A percentile compares a stretch with the other conserved stretches of the same genome.
Evolutionary conservation across 176 grass and related monocot genomes (phyloP).

Genomic region (Puccinellia tenuiflora): DNA sequence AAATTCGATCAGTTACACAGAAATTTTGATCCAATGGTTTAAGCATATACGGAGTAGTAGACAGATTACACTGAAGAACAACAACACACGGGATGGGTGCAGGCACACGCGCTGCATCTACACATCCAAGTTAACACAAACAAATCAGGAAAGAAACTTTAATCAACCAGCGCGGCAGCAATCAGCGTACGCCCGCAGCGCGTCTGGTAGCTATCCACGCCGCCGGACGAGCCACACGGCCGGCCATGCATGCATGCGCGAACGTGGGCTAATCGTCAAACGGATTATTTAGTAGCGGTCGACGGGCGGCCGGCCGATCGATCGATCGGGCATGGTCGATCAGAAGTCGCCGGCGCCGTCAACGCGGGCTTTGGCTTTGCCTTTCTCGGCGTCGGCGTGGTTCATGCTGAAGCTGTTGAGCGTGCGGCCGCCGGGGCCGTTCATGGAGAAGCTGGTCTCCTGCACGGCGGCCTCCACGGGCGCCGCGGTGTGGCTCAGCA

Average conservation of each 20-base stretch:
- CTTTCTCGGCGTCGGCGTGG: rapidly evolving
- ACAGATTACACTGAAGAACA: background rate
- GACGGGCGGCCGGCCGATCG: background rate
- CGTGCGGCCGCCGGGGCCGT: background rate
- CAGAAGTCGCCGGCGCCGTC: background rate
- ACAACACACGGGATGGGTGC: background rate
- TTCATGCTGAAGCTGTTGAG: slow-evolving; percentile 49
- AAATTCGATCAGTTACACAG: background rate
- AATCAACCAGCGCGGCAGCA: background rate
- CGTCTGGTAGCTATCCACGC: background rate
- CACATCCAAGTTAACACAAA: background rate
- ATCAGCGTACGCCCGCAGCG: background rate
- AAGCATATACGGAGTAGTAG: background rate
- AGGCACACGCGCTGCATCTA: background rate
- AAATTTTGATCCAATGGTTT: background rate
- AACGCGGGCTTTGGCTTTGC: background rate
- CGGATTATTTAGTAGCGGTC: background rate
- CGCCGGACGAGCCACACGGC: background rate
- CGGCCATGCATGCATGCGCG: background rate
- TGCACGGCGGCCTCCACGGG: background rate
- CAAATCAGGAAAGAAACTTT: background rate
- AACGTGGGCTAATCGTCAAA: background rate
- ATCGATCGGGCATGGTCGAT: background rate
- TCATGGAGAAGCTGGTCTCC: slow-evolving; percentile 37
- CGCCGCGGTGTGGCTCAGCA: slow-evolving; percentile 27